These are phyloP conservation scores for Trichoderma sp. DNA, from an alignment of 2,329 filamentous ascomycete species.

Conservation along the genomic window DNA sequence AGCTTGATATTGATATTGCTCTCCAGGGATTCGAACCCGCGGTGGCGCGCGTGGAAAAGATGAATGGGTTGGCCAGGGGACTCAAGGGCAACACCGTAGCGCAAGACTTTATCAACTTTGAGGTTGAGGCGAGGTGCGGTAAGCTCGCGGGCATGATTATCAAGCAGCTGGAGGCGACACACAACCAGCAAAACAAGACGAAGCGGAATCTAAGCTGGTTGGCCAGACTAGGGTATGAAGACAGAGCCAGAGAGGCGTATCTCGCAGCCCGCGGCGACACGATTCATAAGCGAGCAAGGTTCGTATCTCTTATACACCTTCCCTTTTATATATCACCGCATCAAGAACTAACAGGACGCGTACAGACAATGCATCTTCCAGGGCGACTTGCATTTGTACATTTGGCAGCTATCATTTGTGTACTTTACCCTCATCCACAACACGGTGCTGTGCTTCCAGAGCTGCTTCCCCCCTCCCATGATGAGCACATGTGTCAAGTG, in stretches of 20 bases:
- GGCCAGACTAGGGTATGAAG: constrained; percentile 84
- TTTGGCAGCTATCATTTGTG: constrained; percentile 92
- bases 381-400: constrained; percentile 88
- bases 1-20: constrained; percentile 93
- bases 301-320: constrained; percentile 30
- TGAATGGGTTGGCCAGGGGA: constrained; percentile 76
- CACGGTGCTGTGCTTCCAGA: constrained; percentile 85
- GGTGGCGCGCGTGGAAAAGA: constrained; percentile 80
- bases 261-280: constrained; percentile 76
- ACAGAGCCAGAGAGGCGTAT: constrained; percentile 85
- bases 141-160: constrained; percentile 77
- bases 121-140: constrained; percentile 81
- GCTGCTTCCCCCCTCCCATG: constrained; percentile 81
- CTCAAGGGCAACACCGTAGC: constrained; percentile 85
- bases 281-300: constrained; percentile 84
- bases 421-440: constrained; percentile 95
- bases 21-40: constrained; percentile 86
- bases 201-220: constrained; percentile 84
- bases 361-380: constrained; percentile 90
- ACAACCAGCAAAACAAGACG: constrained; percentile 76
- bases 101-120: constrained; percentile 89
- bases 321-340: background rate
- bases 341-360: background rate
- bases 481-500: constrained; percentile 96
- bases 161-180: constrained; percentile 75